Conservation (phyloP, 2,329 filamentous ascomycete genomes). For the Aphanoascus verrucosus region DNA sequence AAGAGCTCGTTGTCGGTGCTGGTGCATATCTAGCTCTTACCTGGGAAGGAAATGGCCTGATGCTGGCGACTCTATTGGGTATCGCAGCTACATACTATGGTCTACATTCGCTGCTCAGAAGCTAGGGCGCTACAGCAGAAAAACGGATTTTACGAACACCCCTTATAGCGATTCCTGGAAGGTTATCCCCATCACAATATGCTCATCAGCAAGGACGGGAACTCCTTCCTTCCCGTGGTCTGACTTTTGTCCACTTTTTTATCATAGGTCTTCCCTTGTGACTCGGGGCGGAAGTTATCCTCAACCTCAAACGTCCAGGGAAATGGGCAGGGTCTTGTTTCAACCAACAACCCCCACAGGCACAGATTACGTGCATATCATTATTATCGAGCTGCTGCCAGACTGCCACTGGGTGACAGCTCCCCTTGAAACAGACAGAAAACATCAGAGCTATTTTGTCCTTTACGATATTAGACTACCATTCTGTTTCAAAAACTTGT, state of each 20-base stretch:
- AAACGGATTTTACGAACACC: neutral
- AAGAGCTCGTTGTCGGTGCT: slow-evolving; percentile 51
- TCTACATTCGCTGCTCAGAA: slow-evolving; percentile 18
- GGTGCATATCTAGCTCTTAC: slow-evolving; percentile 44
- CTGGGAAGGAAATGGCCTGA: slow-evolving; percentile 37
- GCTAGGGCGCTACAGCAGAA: neutral
- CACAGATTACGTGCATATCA: neutral
- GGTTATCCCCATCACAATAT: neutral
- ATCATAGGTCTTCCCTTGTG: neutral
- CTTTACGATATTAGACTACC: too few species aligned
- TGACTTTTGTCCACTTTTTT: neutral
- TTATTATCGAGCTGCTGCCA: neutral
- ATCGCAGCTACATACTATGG: slow-evolving; percentile 34
- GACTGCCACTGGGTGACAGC: neutral
- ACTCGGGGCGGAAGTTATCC: neutral
- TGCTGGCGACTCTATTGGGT: slow-evolving; percentile 32
- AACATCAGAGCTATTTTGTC: too few species aligned
- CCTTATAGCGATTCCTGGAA: neutral
- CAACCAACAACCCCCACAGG: neutral
- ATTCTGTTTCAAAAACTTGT: too few species aligned
- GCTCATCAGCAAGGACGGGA: neutral
- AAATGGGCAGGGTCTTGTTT: neutral
- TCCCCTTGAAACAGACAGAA: too few species aligned
- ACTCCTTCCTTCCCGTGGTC: neutral
- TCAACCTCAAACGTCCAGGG: neutral